These are phyloP conservation scores for Pedinophyceae sp. DNA, from an alignment of 139 green algal species.

Conservation along the genomic window DNA sequence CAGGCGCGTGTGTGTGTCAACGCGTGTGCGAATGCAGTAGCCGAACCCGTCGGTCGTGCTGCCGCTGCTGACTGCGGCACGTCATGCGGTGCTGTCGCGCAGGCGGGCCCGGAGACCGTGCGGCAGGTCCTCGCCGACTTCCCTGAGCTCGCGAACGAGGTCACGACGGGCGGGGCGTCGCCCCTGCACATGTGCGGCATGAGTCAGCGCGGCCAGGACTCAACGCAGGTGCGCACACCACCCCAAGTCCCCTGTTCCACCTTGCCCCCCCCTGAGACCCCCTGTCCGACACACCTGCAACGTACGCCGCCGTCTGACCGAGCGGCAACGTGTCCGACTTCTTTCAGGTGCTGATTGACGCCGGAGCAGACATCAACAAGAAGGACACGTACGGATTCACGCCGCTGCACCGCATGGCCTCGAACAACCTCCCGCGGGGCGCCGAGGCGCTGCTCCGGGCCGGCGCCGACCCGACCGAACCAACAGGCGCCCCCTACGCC, in stretches of 20 bases:
- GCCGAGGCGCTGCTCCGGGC: constrained; percentile 14
- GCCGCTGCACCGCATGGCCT: constrained; percentile 22
- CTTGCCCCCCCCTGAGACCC: background rate
- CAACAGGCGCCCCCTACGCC: background rate
- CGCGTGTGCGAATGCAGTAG: too few relatives aligned
- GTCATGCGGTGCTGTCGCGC: too few relatives aligned
- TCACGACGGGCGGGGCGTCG: constrained; percentile 15
- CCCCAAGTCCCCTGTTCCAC: too few relatives aligned
- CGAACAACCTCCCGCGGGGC: constrained; percentile 19
- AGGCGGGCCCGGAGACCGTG: constrained; percentile 1
- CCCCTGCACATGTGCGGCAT: constrained; percentile 21
- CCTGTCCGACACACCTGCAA: background rate
- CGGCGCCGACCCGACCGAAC: constrained; percentile 10
- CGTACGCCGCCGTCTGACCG: background rate
- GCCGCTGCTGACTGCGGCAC: too few relatives aligned
- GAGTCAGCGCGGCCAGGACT: background rate
- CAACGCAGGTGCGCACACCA: too few relatives aligned
- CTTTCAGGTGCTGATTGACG: constrained; percentile 11
- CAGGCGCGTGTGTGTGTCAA: too few relatives aligned
- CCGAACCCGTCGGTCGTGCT: too few relatives aligned
- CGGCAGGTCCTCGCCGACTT: constrained; percentile 5
- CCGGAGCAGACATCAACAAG: constrained; percentile 16
- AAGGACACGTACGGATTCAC: constrained; percentile 27
- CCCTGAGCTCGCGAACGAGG: constrained; percentile 10
- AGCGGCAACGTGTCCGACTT: background rate